Base-by-base conservation (phyloP, 2,329 filamentous ascomycete genomes). In the Pseudocercospora vitis region DNA sequence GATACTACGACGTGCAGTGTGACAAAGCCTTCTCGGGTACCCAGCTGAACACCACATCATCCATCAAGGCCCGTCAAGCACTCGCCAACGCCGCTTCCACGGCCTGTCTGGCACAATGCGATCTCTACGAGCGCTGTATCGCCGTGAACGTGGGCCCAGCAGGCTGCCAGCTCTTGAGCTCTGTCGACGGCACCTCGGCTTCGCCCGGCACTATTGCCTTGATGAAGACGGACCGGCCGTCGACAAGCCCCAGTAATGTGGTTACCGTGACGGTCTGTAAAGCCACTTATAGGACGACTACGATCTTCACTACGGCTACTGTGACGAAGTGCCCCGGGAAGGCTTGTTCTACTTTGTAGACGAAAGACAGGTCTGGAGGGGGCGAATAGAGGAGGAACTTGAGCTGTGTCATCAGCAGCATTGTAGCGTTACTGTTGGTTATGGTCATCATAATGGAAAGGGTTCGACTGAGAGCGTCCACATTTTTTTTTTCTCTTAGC, bases 251-350 rank as follows among this genome's bases (percentile, higher is more conserved):
- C 11, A 11, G 26, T 12, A n/a, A 19, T 26, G 46, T 33, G 16
- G 46, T 48, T 7, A 48, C 46, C 8, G 46, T 48, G 2, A 48
- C 46, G 5, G 46, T 37, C 23, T 48, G 46, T 24, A 18, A 31
- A 2, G 32, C 31, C 5, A 24, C 18, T 14, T 16, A 31, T 7
- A 37, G 29, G 3, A 48, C 46, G 6, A 48, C 31, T 16, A 48
- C 46, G 6, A 21, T 48, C n/a, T 48, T 37, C 21, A 48, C 14
- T 11, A 48, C 46, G 14, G 46, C 46, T 9, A 48, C 46, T 24
- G 31, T 48, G 9, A 48, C 46, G 19, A 48, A 29, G 7, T 48
- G 46, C 26, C 18, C 46, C 1, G 46, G 46, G 12, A 24, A 21
- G 24, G 21, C 9, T 6, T 42, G 37, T 21, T 12, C 37, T 12